Conservation (phyloP, 1,284 basidiomycete genomes). For the Xerocomus amazonicus region DNA sequence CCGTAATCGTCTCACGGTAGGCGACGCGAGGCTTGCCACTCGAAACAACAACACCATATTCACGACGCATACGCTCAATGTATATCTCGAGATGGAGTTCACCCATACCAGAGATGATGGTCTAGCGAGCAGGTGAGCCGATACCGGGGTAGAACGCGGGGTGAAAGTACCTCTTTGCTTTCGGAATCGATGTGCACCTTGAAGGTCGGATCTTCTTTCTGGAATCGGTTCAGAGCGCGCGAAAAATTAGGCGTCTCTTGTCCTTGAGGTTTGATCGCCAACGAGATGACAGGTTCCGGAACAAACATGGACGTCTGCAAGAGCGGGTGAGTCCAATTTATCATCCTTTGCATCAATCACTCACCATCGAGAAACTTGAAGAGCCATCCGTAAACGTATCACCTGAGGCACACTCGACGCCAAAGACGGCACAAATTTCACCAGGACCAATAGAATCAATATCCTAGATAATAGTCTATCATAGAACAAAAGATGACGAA, state of each 20-base stretch:
- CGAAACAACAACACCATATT: constrained; percentile 92
- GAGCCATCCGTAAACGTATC: constrained; percentile 97
- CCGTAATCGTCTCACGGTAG: constrained; percentile 92
- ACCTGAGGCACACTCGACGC: constrained; percentile 97
- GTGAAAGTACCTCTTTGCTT: constrained; percentile 75
- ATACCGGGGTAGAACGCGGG: not conserved
- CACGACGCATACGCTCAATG: constrained; percentile 97
- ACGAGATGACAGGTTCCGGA: constrained; percentile 96
- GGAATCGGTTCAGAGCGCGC: constrained; percentile 94
- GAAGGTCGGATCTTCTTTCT: constrained; percentile 99
- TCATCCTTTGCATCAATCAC: constrained; percentile 19
- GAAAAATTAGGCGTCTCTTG: constrained; percentile 96
- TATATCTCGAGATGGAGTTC: constrained; percentile 99
- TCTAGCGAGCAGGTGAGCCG: constrained; percentile 44
- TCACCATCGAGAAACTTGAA: constrained; percentile 84
- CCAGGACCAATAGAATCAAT: constrained; percentile 95
- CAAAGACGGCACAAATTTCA: constrained; percentile 99
- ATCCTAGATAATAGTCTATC: constrained; percentile 50
- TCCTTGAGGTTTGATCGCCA: constrained; percentile 90
- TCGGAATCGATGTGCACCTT: constrained; percentile 93
- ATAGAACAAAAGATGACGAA: not conserved
- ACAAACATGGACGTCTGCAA: constrained; percentile 96
- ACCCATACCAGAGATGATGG: constrained; percentile 99
- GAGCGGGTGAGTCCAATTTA: constrained; percentile 1
- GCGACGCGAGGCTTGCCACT: constrained; percentile 97